Conservation (phyloP, 139 green algal species). For the Ettlia oleoabundans region DNA sequence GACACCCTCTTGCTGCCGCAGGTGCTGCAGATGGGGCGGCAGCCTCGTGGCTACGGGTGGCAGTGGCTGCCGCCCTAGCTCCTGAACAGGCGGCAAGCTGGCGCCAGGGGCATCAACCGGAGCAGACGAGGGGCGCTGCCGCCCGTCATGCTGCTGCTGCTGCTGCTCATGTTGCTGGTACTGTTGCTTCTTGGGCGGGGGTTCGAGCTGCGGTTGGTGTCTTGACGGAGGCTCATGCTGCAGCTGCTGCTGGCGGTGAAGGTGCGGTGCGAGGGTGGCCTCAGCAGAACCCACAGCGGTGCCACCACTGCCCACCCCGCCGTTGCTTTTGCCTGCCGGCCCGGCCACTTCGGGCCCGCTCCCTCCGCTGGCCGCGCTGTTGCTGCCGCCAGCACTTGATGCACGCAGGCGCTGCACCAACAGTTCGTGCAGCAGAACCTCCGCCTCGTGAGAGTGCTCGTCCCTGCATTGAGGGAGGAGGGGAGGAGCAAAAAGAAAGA, state of each 20-base stretch:
- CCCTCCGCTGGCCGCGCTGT: slow-evolving; percentile 18
- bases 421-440: slow-evolving; percentile 31
- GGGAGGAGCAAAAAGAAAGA: neutral
- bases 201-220: neutral
- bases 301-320: too few relatives aligned
- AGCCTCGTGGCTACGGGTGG: neutral
- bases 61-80: neutral
- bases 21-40: slow-evolving; percentile 21
- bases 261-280: slow-evolving; percentile 3
- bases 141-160: neutral
- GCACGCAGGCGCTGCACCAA: slow-evolving; percentile 24
- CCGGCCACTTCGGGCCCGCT: too few relatives aligned
- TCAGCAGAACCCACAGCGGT: neutral
- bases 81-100: neutral
- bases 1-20: neutral
- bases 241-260: slow-evolving; percentile 5
- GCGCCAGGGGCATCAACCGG: neutral
- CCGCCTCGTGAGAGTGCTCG: slow-evolving; percentile 18
- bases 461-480: neutral
- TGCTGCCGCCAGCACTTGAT: slow-evolving; percentile 8
- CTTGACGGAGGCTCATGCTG: neutral
- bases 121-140: neutral
- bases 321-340: too few relatives aligned
- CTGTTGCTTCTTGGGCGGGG: neutral
- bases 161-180: neutral